Evolutionary conservation across 2,329 filamentous ascomycete genomes (phyloP), one percentile per base, ranked within the genome.

Genomic region (Claviceps sp.): DNA sequence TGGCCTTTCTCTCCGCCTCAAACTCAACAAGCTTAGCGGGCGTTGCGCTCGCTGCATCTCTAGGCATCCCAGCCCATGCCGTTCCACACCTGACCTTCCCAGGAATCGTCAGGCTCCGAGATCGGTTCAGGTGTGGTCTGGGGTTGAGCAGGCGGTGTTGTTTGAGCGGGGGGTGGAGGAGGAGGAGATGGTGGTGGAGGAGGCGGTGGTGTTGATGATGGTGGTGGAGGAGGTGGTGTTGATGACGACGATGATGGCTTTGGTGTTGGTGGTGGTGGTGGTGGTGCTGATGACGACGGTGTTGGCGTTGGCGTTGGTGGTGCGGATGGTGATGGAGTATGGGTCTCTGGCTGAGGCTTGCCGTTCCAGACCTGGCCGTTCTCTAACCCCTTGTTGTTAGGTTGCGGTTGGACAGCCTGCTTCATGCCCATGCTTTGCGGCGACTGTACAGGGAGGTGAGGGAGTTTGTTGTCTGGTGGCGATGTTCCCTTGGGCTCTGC

Each of bases 71-170:
- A 53, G 19, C 48, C 38, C 22, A 19, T 11, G 8, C 52, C 53
- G 46, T 52, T 52, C 53, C 53, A 54, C 8, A 22, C 42, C 17
- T 54, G 46, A 19, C 53, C 53, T 14, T 39, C 40, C 53, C 53
- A 54, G 8, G 44, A 48, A 10, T 48, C 19, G 30, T 50, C 44
- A 5, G 37, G 13, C 37, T 19, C 24, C n/a, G 47, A 10, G n/a
- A 41, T 3, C n/a, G 5, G 4, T n/a, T 50, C 41, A 26, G 39
- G 5, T 42, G 47, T 3, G n/a, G 5, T 3, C 10, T 50, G 49
- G n/a, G 39, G 5, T 42, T 42, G 39, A 39, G 26, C 38, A 45
- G n/a, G 38, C 40, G n/a, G 40, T 10, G 17, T 10, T n/a, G 5
- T 14, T 40, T 40, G 38, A 42, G 40, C 7, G 17, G 45, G 14